phyloP scores from a whole-genome alignment of 208 protist genomes.

The Porcisia hertigi region DNA sequence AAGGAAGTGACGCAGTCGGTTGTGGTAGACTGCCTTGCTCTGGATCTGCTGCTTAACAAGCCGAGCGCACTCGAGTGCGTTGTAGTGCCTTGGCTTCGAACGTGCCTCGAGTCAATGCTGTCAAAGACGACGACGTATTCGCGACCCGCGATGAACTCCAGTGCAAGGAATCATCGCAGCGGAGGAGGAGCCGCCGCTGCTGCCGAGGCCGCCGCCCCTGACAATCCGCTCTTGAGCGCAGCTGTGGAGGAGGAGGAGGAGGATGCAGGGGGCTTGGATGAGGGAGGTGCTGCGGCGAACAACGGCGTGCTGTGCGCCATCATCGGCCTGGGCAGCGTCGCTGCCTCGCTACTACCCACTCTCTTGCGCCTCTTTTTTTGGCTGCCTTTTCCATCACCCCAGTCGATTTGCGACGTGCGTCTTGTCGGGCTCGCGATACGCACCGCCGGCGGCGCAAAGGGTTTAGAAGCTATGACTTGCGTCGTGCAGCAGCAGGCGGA shows the following conservation, averaged over 20 bases:
- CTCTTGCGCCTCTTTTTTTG: constrained; percentile 47
- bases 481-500: constrained; percentile 15
- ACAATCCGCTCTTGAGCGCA: too few species aligned
- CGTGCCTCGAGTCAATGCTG: constrained; percentile 23
- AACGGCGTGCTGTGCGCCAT: constrained; percentile 55
- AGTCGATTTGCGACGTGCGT: constrained; percentile 25
- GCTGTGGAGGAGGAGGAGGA: not conserved
- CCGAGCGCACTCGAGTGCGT: constrained; percentile 35
- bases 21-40: constrained; percentile 42
- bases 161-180: not conserved
- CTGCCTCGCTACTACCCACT: constrained; percentile 27
- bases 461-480: constrained; percentile 38
- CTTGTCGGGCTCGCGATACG: constrained; percentile 67
- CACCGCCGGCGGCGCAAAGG: constrained; percentile 51
- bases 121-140: not conserved
- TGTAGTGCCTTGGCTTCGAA: constrained; percentile 49
- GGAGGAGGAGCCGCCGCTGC: not conserved
- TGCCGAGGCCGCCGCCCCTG: not conserved
- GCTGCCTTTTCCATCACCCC: constrained; percentile 30
- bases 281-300: not conserved
- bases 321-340: constrained; percentile 52
- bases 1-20: constrained; percentile 7
- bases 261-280: not conserved
- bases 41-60: constrained; percentile 68
- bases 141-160: not conserved